phyloP scores from a whole-genome alignment of 139 green algal genomes.

The Coelastrella sp. region DNA sequence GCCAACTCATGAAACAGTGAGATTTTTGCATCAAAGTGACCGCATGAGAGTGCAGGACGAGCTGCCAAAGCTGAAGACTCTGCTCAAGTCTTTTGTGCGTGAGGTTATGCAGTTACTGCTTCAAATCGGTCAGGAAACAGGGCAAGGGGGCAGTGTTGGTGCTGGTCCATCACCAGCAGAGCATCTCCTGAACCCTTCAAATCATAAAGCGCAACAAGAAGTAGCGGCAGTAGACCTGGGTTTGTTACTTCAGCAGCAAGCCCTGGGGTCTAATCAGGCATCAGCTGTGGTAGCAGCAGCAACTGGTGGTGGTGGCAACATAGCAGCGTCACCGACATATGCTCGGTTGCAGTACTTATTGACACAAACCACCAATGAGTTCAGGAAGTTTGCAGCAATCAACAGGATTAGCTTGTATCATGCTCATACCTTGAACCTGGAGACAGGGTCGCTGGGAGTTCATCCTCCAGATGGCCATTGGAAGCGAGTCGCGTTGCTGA shows the following conservation, averaged over 20 bases:
- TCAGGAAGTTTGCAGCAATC: slow-evolving; percentile 4
- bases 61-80: not conserved
- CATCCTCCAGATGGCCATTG: slow-evolving; percentile 10
- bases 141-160: not conserved
- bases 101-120: slow-evolving; percentile 25
- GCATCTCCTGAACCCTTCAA: not conserved
- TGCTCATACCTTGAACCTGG: slow-evolving; percentile 13
- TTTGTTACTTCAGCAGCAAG: not conserved
- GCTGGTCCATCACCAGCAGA: not conserved
- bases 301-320: not conserved
- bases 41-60: not conserved
- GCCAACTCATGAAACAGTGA: not conserved
- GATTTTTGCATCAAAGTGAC: not conserved
- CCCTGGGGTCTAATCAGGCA: not conserved
- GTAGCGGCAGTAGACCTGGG: not conserved
- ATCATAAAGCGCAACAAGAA: not conserved
- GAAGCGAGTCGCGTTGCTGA: not conserved
- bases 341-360: slow-evolving; percentile 11
- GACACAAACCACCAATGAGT: not conserved
- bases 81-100: slow-evolving; percentile 10
- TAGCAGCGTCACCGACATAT: not conserved
- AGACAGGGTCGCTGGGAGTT: not conserved
- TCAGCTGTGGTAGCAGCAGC: not conserved
- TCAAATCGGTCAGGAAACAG: not conserved
- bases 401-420: slow-evolving; percentile 8